Evolutionary conservation across 495 filamentous ascomycete species (phyloP), one percentile per base, ranked within the genome.

Genomic region (Xylaria nigripes): DNA sequence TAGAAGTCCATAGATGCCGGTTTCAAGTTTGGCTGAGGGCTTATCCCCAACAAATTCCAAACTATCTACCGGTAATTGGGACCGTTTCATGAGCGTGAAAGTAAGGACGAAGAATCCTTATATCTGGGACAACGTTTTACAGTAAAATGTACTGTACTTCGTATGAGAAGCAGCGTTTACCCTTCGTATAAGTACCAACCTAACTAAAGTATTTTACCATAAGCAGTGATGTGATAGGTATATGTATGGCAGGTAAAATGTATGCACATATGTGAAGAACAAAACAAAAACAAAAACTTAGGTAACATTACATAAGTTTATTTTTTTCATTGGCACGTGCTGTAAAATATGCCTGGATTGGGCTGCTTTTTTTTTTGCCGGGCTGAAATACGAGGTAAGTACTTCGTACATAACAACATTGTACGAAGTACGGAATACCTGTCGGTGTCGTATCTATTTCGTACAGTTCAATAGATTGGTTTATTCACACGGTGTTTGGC

Each of bases 361-460:
- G 51, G 32, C 15, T 40, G 43, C 23, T 40, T 42, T 42, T 54
- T 54, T 54, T 23, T 44, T 25, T 29, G 12, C 23, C 21, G 23
- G 21, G 23, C 38, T 36, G 41, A 29, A 52, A 45, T 52, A 52
- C 50, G 50, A 52, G 32, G 6, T 9, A 44, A 29, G 27, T 9
- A 36, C 5, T 9, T 8, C 8, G 32, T 36, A 15, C n/a, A n/a
- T n/a, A 12, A 36, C 5, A 12, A 12, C 6, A 36, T 36, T 30
- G 27, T n/a, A n/a, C n/a, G n/a, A 30, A 13, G 5, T 36, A 36
- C 32, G 32, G 32, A 36, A 2, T 36, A 9, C 4, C 13, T 36
- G n/a, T n/a, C n/a, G n/a, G n/a, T n/a, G n/a, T n/a, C n/a, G n/a
- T n/a, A n/a, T n/a, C n/a, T n/a, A n/a, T n/a, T n/a, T n/a, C n/a